Evolutionary conservation across 2,329 filamentous ascomycete species (phyloP), one percentile per base, ranked within the genome.

Genomic region (Cladosporium colombiae): DNA sequence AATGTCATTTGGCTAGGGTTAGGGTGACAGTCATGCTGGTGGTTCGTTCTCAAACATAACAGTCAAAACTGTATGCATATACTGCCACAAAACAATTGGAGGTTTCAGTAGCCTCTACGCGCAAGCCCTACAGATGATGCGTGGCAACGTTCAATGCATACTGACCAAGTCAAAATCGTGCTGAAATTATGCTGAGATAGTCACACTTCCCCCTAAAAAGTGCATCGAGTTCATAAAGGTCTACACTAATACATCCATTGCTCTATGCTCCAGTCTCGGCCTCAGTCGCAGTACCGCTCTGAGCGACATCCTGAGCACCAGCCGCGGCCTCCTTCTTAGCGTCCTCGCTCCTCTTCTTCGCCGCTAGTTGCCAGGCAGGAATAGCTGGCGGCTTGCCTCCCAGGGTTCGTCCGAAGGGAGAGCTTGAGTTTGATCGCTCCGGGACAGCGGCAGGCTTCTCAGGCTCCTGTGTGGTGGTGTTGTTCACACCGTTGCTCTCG

Each of bases 311-410:
- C 21, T 64, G 66, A 13, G 67, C 67, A 5, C 67, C 64, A 3
- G 64, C 62, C 31, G 68, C 67, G 25, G 70, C 70, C 35, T 81
- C 79, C 70, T 81, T 80, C 72, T 80, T 81, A 5, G 78, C 76
- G 63, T 83, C 80, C 27, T 76, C 80, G 64, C 76, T 80, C 76
- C 81, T 80, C 69, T 80, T 80, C 37, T 81, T 81, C 0, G 82
- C 83, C 5, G 79, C 78, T 76, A 85, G 77, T 72, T 85, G 83
- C 83, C 83, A 85, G 6, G 79, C 80, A 6, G 83, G 83, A 57
- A 85, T 85, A 0, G 81, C 78, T 4, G 81, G 80, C 57, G 72
- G 72, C 25, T 71, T 72, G n/a, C 71, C 69, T 16, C 70, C 70
- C 14, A 60, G 31, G 8, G 52, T 57, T 44, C 72, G 67, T 46